phyloP scores from a whole-genome alignment of 257 asterid genomes.

The Datura wrightii region DNA sequence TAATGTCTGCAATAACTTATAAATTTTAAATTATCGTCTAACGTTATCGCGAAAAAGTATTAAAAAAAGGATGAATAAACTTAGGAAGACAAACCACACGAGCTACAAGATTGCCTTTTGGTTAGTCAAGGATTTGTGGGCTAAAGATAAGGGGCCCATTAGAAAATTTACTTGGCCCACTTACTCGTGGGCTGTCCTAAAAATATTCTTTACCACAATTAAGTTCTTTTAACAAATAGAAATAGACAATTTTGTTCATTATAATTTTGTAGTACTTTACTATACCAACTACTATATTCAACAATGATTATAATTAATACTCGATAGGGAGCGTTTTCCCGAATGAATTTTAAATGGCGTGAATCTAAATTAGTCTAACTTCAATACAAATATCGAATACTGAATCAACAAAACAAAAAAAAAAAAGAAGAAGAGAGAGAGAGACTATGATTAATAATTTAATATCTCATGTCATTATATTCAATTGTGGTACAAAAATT shows the following conservation, averaged over 20 bases:
- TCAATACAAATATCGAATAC: no score
- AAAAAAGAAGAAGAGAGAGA: no score
- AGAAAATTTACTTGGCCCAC: neutral
- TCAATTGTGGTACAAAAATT: neutral
- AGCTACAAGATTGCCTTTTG: conserved; percentile 22
- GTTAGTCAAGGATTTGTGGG: conserved; percentile 32
- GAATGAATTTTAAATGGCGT: no score
- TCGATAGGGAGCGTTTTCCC: no score
- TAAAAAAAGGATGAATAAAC: neutral
- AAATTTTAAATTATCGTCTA: neutral
- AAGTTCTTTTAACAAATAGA: conserved; percentile 13
- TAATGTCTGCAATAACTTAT: neutral
- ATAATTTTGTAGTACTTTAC: neutral
- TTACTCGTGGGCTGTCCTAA: conserved; percentile 29
- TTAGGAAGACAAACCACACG: conserved; percentile 28
- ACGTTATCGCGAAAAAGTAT: neutral
- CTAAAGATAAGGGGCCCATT: conserved; percentile 1
- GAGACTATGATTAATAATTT: no score
- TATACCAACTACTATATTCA: neutral
- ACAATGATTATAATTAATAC: neutral
- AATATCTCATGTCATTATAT: neutral
- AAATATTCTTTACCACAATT: neutral
- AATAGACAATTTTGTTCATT: conserved; percentile 19
- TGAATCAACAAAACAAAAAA: no score
- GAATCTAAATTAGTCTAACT: no score